phyloP scores from a whole-genome alignment of 345 rosid genomes.

The Noccaea bulbosa region DNA sequence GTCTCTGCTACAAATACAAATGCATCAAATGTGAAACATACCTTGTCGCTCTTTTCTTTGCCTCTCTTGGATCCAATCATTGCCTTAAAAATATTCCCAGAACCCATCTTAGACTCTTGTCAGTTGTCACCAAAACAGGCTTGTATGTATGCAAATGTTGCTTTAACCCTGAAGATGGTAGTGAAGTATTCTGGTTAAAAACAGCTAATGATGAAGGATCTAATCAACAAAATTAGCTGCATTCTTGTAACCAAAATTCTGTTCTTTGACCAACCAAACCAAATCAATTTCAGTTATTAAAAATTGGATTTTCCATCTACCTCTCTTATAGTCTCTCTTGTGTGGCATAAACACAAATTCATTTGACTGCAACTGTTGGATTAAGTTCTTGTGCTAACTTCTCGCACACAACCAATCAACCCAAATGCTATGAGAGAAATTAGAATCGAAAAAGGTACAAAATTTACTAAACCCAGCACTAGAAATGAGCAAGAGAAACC shows the following conservation, averaged over 20 bases:
- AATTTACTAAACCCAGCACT: conserved; percentile 29
- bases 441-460: conserved; percentile 6
- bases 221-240: background rate
- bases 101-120: conserved; percentile 60
- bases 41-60: conserved; percentile 52
- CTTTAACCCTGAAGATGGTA: conserved; percentile 47
- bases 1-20: too few species aligned
- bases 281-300: background rate
- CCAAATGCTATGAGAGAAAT: background rate
- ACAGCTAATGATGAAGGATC: background rate
- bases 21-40: conserved; percentile 2
- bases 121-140: conserved; percentile 33
- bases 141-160: conserved; percentile 13
- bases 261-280: background rate
- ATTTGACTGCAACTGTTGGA: background rate
- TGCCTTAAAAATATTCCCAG: conserved; percentile 80
- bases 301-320: conserved; percentile 5
- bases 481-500: background rate
- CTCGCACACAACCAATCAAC: conserved; percentile 13
- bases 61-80: conserved; percentile 68
- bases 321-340: background rate
- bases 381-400: background rate
- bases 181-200: background rate
- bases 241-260: background rate
- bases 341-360: background rate